phyloP scores from a whole-genome alignment of 1,284 basidiomycete species.

The Pholiota adiposa region DNA sequence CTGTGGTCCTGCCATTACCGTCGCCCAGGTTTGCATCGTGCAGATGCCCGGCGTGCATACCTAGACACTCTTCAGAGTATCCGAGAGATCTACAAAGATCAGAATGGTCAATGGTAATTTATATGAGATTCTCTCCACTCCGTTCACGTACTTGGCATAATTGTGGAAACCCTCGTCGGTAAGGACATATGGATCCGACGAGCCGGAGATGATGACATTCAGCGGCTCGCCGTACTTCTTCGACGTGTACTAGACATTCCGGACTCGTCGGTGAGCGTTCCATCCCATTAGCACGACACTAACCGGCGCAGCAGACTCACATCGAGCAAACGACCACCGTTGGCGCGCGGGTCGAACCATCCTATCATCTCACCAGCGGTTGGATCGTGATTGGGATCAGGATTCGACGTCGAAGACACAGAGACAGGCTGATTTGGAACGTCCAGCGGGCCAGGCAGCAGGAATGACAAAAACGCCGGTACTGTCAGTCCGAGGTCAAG shows the following conservation, averaged over 20 bases:
- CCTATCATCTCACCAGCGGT: slow-evolving; percentile 34
- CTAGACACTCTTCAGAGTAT: slow-evolving; percentile 77
- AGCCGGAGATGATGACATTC: slow-evolving; percentile 63
- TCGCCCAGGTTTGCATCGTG: slow-evolving; percentile 77
- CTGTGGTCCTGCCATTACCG: slow-evolving; percentile 63
- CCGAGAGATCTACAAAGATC: slow-evolving; percentile 65
- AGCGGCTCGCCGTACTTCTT: slow-evolving; percentile 72
- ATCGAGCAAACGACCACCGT: slow-evolving; percentile 74
- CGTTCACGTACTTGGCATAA: slow-evolving; percentile 61
- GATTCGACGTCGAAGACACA: neutral
- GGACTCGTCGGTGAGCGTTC: neutral
- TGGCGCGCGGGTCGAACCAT: slow-evolving; percentile 72
- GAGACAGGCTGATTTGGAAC: slow-evolving; percentile 4
- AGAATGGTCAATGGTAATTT: neutral
- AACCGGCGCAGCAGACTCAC: slow-evolving; percentile 42
- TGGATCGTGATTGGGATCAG: neutral
- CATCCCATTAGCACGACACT: neutral
- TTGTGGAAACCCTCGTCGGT: slow-evolving; percentile 65
- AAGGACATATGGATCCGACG: slow-evolving; percentile 69
- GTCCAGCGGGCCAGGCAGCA: slow-evolving; percentile 15
- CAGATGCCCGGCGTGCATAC: slow-evolving; percentile 67
- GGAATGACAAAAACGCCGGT: slow-evolving; percentile 19
- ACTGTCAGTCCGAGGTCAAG: slow-evolving; percentile 6
- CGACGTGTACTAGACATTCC: slow-evolving; percentile 58
- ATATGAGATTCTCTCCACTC: no score